phyloP scores from a whole-genome alignment of 352 stramenopile genomes.

The Phytophthora sansomeana region DNA sequence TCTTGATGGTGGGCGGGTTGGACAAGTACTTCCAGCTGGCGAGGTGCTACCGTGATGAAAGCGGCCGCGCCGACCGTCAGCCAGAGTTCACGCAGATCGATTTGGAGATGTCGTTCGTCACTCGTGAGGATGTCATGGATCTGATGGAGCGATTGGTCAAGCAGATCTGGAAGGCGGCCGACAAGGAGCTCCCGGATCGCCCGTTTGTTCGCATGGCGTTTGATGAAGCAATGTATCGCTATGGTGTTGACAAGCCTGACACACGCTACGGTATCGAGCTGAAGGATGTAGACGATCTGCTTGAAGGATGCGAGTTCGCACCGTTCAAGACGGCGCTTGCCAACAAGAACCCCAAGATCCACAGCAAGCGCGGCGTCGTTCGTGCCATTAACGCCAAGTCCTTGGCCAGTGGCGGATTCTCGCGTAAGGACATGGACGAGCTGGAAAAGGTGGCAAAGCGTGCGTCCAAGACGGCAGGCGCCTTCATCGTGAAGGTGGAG shows the following conservation, averaged over 20 bases:
- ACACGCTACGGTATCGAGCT: conserved; percentile 82
- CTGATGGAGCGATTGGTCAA: conserved; percentile 82
- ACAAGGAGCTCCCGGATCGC: conserved; percentile 46
- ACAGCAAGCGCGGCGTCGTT: conserved; percentile 48
- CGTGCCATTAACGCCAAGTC: conserved; percentile 80
- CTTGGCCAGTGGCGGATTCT: conserved; percentile 62
- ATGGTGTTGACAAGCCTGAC: conserved; percentile 88
- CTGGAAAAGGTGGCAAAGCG: conserved; percentile 66
- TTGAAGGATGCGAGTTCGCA: conserved; percentile 51
- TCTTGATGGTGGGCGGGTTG: conserved; percentile 90
- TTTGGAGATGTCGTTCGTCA: conserved; percentile 91
- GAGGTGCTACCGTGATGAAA: conserved; percentile 91
- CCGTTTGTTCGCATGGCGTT: conserved; percentile 79
- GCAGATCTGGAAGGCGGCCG: conserved; percentile 64
- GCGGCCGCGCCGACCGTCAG: conserved; percentile 87
- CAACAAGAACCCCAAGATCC: conserved; percentile 24
- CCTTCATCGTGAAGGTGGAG: conserved; percentile 75
- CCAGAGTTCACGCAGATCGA: conserved; percentile 94
- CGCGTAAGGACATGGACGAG: conserved; percentile 77
- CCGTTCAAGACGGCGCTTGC: conserved; percentile 53
- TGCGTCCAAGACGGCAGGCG: conserved; percentile 35
- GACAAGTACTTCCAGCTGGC: conserved; percentile 92
- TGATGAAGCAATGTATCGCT: conserved; percentile 79
- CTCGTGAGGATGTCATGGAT: conserved; percentile 73
- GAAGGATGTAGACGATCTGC: conserved; percentile 54